These are phyloP conservation scores for Saccharomyces hybrid DNA, from an alignment of 1,139 yeast genomes.

Conservation along the genomic window DNA sequence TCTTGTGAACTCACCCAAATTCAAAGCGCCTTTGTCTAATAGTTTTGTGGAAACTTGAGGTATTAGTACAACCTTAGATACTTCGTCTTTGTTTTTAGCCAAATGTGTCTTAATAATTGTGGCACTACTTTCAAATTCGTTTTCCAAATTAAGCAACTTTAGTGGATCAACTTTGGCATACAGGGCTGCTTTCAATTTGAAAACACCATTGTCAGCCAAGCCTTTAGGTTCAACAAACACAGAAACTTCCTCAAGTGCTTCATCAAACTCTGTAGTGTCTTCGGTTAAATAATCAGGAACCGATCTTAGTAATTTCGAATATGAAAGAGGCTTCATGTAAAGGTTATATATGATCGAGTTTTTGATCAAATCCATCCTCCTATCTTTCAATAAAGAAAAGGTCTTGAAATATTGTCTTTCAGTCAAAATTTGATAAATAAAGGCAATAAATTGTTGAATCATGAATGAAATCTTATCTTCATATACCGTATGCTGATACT, in stretches of 20 bases:
- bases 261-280: conserved; percentile 33
- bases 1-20: conserved; percentile 47
- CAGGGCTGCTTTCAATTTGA: conserved; percentile 41
- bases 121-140: conserved; percentile 40
- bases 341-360: conserved; percentile 42
- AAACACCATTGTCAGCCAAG: conserved; percentile 49
- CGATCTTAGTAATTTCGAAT: conserved; percentile 40
- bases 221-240: conserved; percentile 47
- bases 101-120: conserved; percentile 33
- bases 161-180: conserved; percentile 40
- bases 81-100: conserved; percentile 32
- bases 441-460: conserved; percentile 46
- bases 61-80: conserved; percentile 40
- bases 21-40: conserved; percentile 27
- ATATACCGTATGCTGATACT: conserved; percentile 41
- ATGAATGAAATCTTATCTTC: conserved; percentile 50
- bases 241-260: conserved; percentile 41
- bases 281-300: conserved; percentile 36
- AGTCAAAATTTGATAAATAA: conserved; percentile 49
- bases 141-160: conserved; percentile 28
- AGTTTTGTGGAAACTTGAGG: conserved; percentile 35
- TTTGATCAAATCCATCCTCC: conserved; percentile 30
- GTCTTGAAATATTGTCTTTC: conserved; percentile 45
- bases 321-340: conserved; percentile 48
- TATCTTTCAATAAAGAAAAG: conserved; percentile 27